phyloP scores from a whole-genome alignment of 2,329 filamentous ascomycete species.

The Fusarium pilosicola region DNA sequence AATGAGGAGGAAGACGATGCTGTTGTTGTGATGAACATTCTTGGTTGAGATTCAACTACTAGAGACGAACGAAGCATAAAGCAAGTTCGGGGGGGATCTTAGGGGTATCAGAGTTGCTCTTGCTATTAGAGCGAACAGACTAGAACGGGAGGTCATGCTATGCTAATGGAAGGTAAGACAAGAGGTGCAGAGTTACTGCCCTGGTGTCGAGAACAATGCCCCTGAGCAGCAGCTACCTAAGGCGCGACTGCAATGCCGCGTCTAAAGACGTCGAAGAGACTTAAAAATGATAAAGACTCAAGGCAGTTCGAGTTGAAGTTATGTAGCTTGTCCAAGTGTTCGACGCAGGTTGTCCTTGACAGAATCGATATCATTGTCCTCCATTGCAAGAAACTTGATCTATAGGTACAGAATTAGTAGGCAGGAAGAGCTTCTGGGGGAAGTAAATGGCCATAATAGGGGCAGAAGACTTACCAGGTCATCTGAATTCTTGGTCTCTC shows the following conservation, averaged over 20 bases:
- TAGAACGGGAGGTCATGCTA: not conserved
- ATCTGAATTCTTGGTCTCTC: constrained; percentile 68
- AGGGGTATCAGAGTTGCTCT: constrained; percentile 36
- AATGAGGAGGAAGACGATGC: not conserved
- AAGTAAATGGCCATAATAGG: not conserved
- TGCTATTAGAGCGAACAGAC: constrained; percentile 4
- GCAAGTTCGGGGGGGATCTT: not conserved
- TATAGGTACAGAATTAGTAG: constrained; percentile 45
- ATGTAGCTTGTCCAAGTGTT: constrained; percentile 54
- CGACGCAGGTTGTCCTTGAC: constrained; percentile 68
- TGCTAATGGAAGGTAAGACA: not conserved
- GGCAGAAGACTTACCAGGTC: constrained; percentile 72
- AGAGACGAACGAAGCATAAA: not conserved
- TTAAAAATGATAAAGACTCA: not conserved
- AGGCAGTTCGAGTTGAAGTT: not conserved
- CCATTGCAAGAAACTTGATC: constrained; percentile 75
- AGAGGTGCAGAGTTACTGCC: not conserved
- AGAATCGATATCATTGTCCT: constrained; percentile 66
- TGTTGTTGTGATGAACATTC: not conserved
- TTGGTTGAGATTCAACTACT: not conserved
- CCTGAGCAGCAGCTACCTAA: not conserved
- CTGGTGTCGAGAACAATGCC: not conserved
- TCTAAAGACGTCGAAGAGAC: not conserved
- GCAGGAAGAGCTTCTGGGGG: too few species aligned
- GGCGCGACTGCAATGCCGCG: not conserved